A percentile compares a stretch with the other conserved stretches of the same genome.
phyloP scores from a whole-genome alignment of 2,329 filamentous ascomycete genomes.

The Epichloe bromicola region DNA sequence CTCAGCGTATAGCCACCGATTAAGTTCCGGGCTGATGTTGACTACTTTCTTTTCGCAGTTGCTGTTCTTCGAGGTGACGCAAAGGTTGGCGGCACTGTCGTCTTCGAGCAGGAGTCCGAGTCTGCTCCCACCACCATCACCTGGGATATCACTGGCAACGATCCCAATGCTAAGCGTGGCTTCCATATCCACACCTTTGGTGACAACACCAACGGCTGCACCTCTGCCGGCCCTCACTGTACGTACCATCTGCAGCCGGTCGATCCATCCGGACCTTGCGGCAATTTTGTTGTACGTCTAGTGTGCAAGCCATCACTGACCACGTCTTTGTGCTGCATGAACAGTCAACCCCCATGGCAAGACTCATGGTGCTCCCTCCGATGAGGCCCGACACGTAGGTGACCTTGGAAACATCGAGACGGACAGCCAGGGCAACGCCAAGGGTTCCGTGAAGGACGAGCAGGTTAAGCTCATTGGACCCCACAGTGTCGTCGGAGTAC shows the following conservation, averaged over 20 bases:
- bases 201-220: slow-evolving; percentile 99
- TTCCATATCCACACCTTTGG: slow-evolving; percentile 99
- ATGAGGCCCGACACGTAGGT: slow-evolving; percentile 84
- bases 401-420: slow-evolving; percentile 97
- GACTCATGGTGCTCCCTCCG: slow-evolving; percentile 76
- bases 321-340: neutral
- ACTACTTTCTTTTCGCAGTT: slow-evolving; percentile 44
- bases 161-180: slow-evolving; percentile 90
- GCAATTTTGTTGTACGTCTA: neutral
- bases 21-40: slow-evolving; percentile 1
- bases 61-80: slow-evolving; percentile 96
- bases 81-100: slow-evolving; percentile 84
- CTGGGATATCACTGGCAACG: slow-evolving; percentile 87
- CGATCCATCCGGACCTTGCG: slow-evolving; percentile 5
- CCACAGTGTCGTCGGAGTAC: slow-evolving; percentile 85
- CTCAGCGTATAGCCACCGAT: slow-evolving; percentile 1
- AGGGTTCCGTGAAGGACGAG: slow-evolving; percentile 68
- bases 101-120: slow-evolving; percentile 92
- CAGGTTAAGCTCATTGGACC: slow-evolving; percentile 92
- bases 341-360: slow-evolving; percentile 91
- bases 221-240: slow-evolving; percentile 96
- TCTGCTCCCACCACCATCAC: slow-evolving; percentile 69
- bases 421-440: slow-evolving; percentile 79
- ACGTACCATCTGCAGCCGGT: slow-evolving; percentile 26
- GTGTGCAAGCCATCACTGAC: neutral